These are phyloP conservation scores for Orobanche coerulescens DNA, from an alignment of 257 asterid species.

Conservation along the genomic window DNA sequence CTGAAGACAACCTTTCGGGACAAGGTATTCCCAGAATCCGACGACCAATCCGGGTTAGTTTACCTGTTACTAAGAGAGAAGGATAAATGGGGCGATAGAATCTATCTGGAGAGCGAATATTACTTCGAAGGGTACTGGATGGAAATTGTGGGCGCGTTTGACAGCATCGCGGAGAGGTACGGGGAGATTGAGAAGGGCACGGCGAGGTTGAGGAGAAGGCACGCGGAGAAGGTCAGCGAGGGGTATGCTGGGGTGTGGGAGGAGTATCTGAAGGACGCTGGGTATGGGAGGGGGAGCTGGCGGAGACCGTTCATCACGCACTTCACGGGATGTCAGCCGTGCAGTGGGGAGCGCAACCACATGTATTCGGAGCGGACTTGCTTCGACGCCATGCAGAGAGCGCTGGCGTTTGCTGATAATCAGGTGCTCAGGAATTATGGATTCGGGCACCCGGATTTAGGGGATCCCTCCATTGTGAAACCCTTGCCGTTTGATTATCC, in stretches of 20 bases:
- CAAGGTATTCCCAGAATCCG: constrained; percentile 67
- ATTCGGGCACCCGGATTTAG: constrained; percentile 49
- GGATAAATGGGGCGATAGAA: constrained; percentile 61
- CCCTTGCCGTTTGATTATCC: constrained; percentile 79
- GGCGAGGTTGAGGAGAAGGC: constrained; percentile 50
- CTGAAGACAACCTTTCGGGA: constrained; percentile 47
- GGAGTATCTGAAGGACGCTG: constrained; percentile 66
- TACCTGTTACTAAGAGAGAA: constrained; percentile 55
- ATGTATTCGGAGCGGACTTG: constrained; percentile 78
- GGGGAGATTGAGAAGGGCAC: constrained; percentile 37
- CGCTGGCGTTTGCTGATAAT: constrained; percentile 79
- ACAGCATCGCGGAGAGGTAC: constrained; percentile 48
- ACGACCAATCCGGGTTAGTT: constrained; percentile 75
- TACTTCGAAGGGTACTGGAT: constrained; percentile 93
- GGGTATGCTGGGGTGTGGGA: constrained; percentile 51
- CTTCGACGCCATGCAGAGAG: constrained; percentile 67
- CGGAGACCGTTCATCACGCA: constrained; percentile 91
- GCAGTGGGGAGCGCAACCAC: constrained; percentile 81
- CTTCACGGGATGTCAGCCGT: constrained; percentile 97
- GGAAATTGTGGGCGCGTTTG: constrained; percentile 58
- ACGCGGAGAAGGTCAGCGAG: constrained; percentile 71
- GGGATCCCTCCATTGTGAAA: constrained; percentile 54
- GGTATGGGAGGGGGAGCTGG: constrained; percentile 65
- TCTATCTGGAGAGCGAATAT: constrained; percentile 57
- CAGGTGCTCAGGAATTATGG: constrained; percentile 86